Percentiles rank a stretch among this genome's conserved stretches.
Conservation (phyloP, 768 basidiomycete species). For the Erythrobasidium yunnanense region DNA sequence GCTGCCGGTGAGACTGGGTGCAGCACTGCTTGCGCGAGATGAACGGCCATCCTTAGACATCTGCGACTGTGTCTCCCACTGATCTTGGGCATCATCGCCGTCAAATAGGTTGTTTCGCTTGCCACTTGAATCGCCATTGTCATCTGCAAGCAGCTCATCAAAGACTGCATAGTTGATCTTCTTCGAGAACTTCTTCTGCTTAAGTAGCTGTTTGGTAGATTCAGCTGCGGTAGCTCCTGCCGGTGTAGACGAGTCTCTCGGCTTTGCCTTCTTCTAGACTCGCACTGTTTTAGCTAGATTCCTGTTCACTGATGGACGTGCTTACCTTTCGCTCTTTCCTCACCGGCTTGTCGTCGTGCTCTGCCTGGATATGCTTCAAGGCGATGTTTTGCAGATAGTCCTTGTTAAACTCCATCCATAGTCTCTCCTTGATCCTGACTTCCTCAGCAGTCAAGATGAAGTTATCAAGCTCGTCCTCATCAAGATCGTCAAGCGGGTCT, state of each 20-base stretch:
- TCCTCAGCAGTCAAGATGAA: slow-evolving; percentile 67
- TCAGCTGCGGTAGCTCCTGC: slow-evolving; percentile 64
- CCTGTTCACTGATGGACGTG: background rate
- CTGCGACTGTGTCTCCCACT: background rate
- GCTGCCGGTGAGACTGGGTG: no score
- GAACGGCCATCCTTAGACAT: background rate
- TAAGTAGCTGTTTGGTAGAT: slow-evolving; percentile 62
- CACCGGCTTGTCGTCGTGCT: slow-evolving; percentile 9
- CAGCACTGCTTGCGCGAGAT: background rate
- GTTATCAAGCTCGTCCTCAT: slow-evolving; percentile 77
- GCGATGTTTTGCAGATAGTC: slow-evolving; percentile 83
- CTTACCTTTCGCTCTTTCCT: slow-evolving; percentile 50
- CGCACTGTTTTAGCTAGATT: no score
- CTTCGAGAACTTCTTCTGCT: slow-evolving; percentile 75
- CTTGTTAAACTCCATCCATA: slow-evolving; percentile 87
- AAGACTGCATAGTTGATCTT: slow-evolving; percentile 88
- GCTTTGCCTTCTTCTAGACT: slow-evolving; percentile 45
- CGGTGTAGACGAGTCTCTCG: slow-evolving; percentile 61
- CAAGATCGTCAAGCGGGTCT: slow-evolving; percentile 49
- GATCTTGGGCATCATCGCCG: background rate
- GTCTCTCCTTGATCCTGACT: slow-evolving; percentile 70
- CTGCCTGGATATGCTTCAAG: slow-evolving; percentile 47
- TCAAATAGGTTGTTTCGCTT: slow-evolving; percentile 3
- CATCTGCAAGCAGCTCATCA: slow-evolving; percentile 55
- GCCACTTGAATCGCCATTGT: slow-evolving; percentile 5